Conservation (phyloP, 2,329 filamentous ascomycete species). For the Botrytis tulipae region DNA sequence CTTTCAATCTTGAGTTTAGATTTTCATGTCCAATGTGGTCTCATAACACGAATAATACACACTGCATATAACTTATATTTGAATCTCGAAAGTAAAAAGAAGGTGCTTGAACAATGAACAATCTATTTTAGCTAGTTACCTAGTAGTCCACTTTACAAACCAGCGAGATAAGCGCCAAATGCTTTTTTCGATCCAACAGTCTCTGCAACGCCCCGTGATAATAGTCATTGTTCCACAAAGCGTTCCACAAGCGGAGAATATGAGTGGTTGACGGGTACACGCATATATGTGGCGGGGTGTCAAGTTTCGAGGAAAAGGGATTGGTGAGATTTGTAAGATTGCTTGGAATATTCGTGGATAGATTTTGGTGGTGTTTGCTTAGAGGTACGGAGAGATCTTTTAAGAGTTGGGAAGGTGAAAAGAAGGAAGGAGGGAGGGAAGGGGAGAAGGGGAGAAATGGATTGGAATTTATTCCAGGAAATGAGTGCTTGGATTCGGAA, state of each 20-base stretch:
- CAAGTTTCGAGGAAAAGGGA: neutral
- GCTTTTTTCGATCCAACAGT: too few species aligned
- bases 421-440: too few species aligned
- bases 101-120: fast-evolving
- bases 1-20: neutral
- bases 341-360: neutral
- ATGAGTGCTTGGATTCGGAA: neutral
- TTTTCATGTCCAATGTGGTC: neutral
- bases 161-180: too few species aligned
- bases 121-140: too few species aligned
- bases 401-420: neutral
- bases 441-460: neutral
- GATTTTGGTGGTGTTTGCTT: neutral
- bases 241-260: neutral
- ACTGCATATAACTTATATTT: neutral
- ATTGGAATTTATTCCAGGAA: neutral
- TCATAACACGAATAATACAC: neutral
- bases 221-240: neutral
- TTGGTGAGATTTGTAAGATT: neutral
- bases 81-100: neutral
- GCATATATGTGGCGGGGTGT: neutral
- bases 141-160: neutral
- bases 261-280: neutral
- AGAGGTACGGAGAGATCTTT: neutral
- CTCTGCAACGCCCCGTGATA: neutral